Evolutionary conservation across 2,329 filamentous ascomycete genomes (phyloP).

Genomic region (Colletotrichum somersetense): DNA sequence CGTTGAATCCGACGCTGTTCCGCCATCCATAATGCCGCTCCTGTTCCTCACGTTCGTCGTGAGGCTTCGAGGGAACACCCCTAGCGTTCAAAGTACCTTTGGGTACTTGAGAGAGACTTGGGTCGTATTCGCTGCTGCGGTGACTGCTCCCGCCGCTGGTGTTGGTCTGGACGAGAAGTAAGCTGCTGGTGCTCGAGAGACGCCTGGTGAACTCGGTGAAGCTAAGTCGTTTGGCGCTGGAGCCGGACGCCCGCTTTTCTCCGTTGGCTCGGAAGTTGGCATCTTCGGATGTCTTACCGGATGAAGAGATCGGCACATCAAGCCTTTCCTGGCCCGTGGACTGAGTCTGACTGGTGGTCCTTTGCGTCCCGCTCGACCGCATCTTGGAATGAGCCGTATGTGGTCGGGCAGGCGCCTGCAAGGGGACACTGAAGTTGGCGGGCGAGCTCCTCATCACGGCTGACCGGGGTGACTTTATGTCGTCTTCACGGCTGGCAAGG

Average conservation of each 20-base stretch:
- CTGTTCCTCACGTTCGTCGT: slow-evolving; percentile 53
- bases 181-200: slow-evolving; percentile 71
- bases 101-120: slow-evolving; percentile 53
- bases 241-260: slow-evolving; percentile 66
- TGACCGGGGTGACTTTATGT: slow-evolving; percentile 50
- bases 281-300: slow-evolving; percentile 52
- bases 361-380: slow-evolving; percentile 58
- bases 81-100: slow-evolving; percentile 50
- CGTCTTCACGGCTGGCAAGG: slow-evolving; percentile 59
- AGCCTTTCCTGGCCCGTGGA: slow-evolving; percentile 48
- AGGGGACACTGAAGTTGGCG: slow-evolving; percentile 39
- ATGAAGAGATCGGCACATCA: slow-evolving; percentile 44
- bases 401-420: slow-evolving; percentile 55
- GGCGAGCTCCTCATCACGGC: slow-evolving; percentile 47
- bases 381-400: slow-evolving; percentile 66
- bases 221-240: slow-evolving; percentile 69
- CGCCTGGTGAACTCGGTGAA: slow-evolving; percentile 73
- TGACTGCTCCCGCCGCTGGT: slow-evolving; percentile 62
- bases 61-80: slow-evolving; percentile 48
- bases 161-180: slow-evolving; percentile 71
- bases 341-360: slow-evolving; percentile 63
- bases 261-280: slow-evolving; percentile 47
- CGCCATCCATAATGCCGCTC: slow-evolving; percentile 68
- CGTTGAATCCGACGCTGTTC: slow-evolving; percentile 66
- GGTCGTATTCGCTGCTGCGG: slow-evolving; percentile 60